Base-by-base conservation (phyloP, 768 basidiomycete genomes). In the Suillus discolor region DNA sequence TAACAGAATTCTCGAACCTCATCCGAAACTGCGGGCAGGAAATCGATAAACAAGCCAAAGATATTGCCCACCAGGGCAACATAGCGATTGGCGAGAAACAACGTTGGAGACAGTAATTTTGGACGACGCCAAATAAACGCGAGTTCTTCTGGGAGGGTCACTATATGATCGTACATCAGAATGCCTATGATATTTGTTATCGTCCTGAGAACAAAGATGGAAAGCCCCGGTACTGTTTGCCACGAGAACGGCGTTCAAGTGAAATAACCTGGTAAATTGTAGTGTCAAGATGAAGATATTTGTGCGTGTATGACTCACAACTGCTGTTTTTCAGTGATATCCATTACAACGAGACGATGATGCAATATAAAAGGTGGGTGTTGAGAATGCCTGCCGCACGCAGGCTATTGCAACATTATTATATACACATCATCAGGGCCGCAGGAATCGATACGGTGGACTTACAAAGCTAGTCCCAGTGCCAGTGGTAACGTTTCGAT, bases 51-150 rank as follows among this genome's bases (percentile, higher is more conserved):
- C 3, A 72, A 68, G 23, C 78, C 75, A 12, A 66, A 70, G 15
- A 80, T 69, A 57, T 79, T 79, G 36, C 80, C 81, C 51, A 83
- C 72, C 59, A 83, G 76, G 2, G 82, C 77, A 41, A 83, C 67
- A 64, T 87, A 87, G 9, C 85, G 82, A 65, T 84, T 84, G 39
- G 82, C 54, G 62, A 83, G 80, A 72, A 87, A 87, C 69, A 81
- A 77, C 28, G 78, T 77, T 4, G 82, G 74, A 66, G 82, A 80
- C 15, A 66, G 62, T 2, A 72, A 75, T 62, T 79, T 80, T 1
- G 78, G 79, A 57, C 77, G 75, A 62, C 73, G 71, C 86, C 86
- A 87, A 3, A 87, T 69, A 62, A 79, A 78, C 18, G 75, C 68
- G 41, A 84, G 70, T 68, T 86, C 85, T 31, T 71, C 70, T 34